phyloP scores from a whole-genome alignment of 495 filamentous ascomycete species.

The Ramalina intermedia region DNA sequence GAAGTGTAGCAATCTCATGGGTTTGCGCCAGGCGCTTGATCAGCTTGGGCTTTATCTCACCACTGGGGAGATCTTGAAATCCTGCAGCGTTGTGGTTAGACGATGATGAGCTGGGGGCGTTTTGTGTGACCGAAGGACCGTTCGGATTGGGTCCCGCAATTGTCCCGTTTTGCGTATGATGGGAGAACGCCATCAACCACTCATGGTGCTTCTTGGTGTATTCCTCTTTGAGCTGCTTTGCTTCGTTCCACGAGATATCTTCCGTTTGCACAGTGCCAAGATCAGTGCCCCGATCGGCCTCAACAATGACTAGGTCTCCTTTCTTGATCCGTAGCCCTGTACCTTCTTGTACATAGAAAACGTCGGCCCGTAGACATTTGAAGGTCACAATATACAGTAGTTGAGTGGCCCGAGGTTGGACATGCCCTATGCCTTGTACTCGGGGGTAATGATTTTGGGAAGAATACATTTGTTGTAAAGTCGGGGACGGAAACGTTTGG shows the following conservation, averaged over 20 bases:
- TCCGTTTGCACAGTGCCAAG: slow-evolving; percentile 82
- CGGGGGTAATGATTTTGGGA: slow-evolving; percentile 31
- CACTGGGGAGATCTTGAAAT: slow-evolving; percentile 55
- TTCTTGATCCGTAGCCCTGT: slow-evolving; percentile 80
- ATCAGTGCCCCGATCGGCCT: slow-evolving; percentile 91
- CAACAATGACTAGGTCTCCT: slow-evolving; percentile 91
- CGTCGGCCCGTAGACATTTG: slow-evolving; percentile 85
- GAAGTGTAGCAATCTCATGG: slow-evolving; percentile 73
- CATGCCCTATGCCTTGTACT: slow-evolving; percentile 40
- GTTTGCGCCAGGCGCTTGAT: slow-evolving; percentile 86
- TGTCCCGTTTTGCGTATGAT: slow-evolving; percentile 47
- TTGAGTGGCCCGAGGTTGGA: slow-evolving; percentile 63
- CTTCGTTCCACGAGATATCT: slow-evolving; percentile 68
- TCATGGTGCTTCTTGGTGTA: slow-evolving; percentile 88
- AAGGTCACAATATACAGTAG: slow-evolving; percentile 88
- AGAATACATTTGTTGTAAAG: slow-evolving; percentile 41
- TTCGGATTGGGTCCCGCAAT: slow-evolving; percentile 33
- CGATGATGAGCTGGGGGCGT: slow-evolving; percentile 61
- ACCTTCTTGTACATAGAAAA: slow-evolving; percentile 92
- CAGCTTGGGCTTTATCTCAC: slow-evolving; percentile 82
- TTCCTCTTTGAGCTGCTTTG: slow-evolving; percentile 75
- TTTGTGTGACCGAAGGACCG: slow-evolving; percentile 33
- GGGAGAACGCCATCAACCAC: slow-evolving; percentile 95
- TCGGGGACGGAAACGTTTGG: slow-evolving; percentile 23
- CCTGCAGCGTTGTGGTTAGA: slow-evolving; percentile 46